These are phyloP conservation scores for Zalaria obscura DNA, from an alignment of 2,329 filamentous ascomycete species.

Conservation along the genomic window DNA sequence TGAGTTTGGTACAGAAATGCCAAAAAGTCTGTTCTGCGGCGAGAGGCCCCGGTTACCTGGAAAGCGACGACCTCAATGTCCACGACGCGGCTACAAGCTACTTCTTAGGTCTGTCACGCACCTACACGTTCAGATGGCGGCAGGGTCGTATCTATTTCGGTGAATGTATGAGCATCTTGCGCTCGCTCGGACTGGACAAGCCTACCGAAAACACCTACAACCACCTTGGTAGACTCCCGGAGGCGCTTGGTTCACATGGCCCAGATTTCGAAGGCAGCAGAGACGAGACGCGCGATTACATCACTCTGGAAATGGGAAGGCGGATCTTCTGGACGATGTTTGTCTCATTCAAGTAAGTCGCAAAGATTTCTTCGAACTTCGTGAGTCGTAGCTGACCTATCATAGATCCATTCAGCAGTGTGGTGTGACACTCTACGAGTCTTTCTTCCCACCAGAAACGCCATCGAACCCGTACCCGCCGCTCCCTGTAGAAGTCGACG, in stretches of 20 bases:
- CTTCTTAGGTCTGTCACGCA: constrained; percentile 52
- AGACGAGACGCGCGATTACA: constrained; percentile 26
- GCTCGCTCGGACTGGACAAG: constrained; percentile 52
- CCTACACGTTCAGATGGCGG: constrained; percentile 54
- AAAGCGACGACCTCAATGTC: constrained; percentile 38
- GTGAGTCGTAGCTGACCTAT: neutral
- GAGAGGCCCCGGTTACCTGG: constrained; percentile 45
- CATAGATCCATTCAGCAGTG: constrained; percentile 62
- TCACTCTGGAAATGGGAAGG: constrained; percentile 39
- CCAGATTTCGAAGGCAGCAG: constrained; percentile 20
- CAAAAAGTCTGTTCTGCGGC: constrained; percentile 54
- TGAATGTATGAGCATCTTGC: constrained; percentile 56
- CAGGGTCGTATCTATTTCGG: constrained; percentile 56
- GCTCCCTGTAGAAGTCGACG: constrained; percentile 68
- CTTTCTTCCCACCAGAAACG: constrained; percentile 64
- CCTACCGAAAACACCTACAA: constrained; percentile 30
- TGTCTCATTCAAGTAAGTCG: constrained; percentile 45
- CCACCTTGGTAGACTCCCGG: constrained; percentile 20
- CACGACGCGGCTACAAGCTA: constrained; percentile 62
- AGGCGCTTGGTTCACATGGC: constrained; percentile 21
- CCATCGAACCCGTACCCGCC: constrained; percentile 64
- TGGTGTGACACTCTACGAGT: constrained; percentile 54
- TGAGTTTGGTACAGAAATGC: constrained; percentile 57
- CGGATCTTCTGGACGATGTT: constrained; percentile 73
- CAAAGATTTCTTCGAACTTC: neutral